phyloP scores from a whole-genome alignment of 2,329 filamentous ascomycete species.

The Trichoderma sp. region DNA sequence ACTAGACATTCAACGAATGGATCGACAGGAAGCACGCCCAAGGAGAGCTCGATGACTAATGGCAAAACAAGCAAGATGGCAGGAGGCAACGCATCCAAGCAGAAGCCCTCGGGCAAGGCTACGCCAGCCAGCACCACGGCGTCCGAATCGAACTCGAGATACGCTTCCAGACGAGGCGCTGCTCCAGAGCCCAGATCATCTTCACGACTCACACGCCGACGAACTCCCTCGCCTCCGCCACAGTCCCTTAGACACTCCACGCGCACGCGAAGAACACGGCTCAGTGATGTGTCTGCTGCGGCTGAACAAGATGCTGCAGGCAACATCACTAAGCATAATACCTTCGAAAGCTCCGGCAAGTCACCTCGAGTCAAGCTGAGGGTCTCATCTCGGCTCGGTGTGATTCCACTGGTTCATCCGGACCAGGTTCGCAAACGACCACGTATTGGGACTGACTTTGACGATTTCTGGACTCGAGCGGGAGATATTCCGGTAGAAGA shows the following conservation, averaged over 20 bases:
- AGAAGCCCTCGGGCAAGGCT: conserved; percentile 27
- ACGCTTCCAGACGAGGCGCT: conserved; percentile 29
- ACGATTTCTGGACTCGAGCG: conserved; percentile 55
- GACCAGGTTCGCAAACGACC: conserved; percentile 53
- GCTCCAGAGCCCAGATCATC: conserved; percentile 30
- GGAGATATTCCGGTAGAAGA: conserved; percentile 53
- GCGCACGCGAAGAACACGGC: conserved; percentile 43
- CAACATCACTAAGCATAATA: conserved; percentile 19
- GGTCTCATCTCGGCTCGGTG: conserved; percentile 33
- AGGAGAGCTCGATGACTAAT: conserved; percentile 31
- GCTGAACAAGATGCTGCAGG: conserved; percentile 20
- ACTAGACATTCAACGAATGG: conserved; percentile 43
- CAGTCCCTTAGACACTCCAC: conserved; percentile 40
- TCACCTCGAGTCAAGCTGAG: conserved; percentile 50
- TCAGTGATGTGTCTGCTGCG: conserved; percentile 30
- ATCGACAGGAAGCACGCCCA: conserved; percentile 35
- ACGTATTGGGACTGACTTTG: conserved; percentile 53
- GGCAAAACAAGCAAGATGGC: conserved; percentile 27
- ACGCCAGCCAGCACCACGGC: conserved; percentile 24
- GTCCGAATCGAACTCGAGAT: conserved; percentile 31
- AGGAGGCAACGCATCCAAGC: conserved; percentile 27
- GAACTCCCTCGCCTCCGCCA: conserved; percentile 41
- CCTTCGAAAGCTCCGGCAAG: conserved; percentile 28
- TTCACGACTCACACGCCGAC: conserved; percentile 37
- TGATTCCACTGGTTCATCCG: conserved; percentile 58